Evolutionary conservation across 257 asterid species (phyloP).

Genomic region (Gardenia jasminoides): DNA sequence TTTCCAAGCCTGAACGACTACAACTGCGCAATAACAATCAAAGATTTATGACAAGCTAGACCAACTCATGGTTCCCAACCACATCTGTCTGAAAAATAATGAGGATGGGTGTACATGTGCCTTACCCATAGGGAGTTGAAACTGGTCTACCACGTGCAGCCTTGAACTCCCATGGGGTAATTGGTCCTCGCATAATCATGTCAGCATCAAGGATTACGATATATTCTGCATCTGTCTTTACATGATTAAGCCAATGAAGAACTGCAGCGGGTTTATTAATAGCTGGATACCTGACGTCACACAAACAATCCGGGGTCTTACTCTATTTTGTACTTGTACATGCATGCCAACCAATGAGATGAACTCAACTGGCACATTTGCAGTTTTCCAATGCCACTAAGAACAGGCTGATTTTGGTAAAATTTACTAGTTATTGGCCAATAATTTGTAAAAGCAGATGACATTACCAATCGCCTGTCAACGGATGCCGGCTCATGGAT

Average conservation of each 20-base stretch:
- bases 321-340: neutral
- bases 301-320: slow-evolving; percentile 20
- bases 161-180: slow-evolving; percentile 94
- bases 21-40: neutral
- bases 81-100: neutral
- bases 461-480: slow-evolving; percentile 88
- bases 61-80: neutral
- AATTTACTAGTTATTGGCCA: neutral
- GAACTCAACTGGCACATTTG: neutral
- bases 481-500: slow-evolving; percentile 97
- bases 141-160: slow-evolving; percentile 80
- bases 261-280: slow-evolving; percentile 97
- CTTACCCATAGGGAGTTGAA: slow-evolving; percentile 96
- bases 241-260: slow-evolving; percentile 93
- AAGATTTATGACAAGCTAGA: neutral
- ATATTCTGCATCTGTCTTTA: slow-evolving; percentile 84
- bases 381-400: neutral
- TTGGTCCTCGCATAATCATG: slow-evolving; percentile 93
- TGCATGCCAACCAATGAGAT: neutral
- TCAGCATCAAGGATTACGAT: slow-evolving; percentile 87
- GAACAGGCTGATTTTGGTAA: neutral
- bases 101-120: slow-evolving; percentile 2
- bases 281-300: slow-evolving; percentile 81
- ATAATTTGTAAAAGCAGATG: slow-evolving; percentile 20
- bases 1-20: neutral